Base-by-base conservation (phyloP, 768 basidiomycete species). In the Antrodiella citrinella region DNA sequence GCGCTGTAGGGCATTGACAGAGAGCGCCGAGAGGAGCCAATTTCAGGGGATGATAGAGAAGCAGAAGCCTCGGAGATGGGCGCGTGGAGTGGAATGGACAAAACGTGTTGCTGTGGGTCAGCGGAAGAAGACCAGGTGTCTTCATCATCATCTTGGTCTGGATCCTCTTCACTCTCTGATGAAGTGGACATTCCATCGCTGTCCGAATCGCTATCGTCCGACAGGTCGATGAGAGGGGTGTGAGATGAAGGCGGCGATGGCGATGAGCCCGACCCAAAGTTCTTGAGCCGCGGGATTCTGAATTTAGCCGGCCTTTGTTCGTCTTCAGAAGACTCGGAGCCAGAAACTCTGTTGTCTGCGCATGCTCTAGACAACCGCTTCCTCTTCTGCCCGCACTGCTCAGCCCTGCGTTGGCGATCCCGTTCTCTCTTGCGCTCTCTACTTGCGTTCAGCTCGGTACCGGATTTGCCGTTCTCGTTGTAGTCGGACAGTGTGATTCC, bases 401-500 rank as follows among this genome's bases (percentile, higher is more conserved):
- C 72, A 51, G 65, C 55, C 53, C 66, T 50, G 26, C 62, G 54
- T 40, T 55, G 41, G 26, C 62, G 48, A 50, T 63, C 63, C 26
- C 65, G 55, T 43, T 63, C 63, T n/a, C 63, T 53, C 50, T 66
- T 64, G 54, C 58, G 58, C 51, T 67, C 63, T 24, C 58, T 54
- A 38, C 59, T 61, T 18, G 53, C 53, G 22, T 56, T 58, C 12
- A 59, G 52, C 26, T 59, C 63, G 19, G 57, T 54, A 49, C 51
- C 67, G 39, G 60, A 58, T 57, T 66, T 77, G 26, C 75, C 75
- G 51, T 72, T 69, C 60, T 80, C 77, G 18, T 69, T 71, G 62
- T 85, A 86, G 42, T 87, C 80, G 62, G 77, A 83, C 2, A 86
- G 73, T 30, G 80, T 73, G 45, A 90, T 83, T n/a, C 85, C 84